Evolutionary conservation across 2,329 filamentous ascomycete species (phyloP).

Genomic region (Pestalotiopsis fici): DNA sequence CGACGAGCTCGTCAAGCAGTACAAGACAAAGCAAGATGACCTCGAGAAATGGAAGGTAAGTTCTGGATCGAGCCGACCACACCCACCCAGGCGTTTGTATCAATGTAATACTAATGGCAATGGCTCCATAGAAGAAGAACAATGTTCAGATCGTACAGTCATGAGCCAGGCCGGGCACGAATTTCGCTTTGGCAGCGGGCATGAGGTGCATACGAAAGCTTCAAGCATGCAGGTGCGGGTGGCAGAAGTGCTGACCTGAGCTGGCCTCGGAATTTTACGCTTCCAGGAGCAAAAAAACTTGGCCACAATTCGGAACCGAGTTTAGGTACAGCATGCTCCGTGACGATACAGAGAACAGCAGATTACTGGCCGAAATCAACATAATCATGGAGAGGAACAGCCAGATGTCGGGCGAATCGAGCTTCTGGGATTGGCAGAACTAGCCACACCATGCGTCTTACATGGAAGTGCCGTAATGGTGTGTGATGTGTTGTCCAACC

Average conservation of each 20-base stretch:
- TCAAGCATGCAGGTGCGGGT: not conserved
- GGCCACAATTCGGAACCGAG: not conserved
- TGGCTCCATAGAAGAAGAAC: slow-evolving; percentile 73
- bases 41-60: slow-evolving; percentile 97
- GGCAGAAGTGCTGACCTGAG: too few relatives aligned
- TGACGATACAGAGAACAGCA: not conserved
- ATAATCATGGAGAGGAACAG: not conserved
- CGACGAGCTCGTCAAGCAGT: slow-evolving; percentile 93
- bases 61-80: slow-evolving; percentile 6
- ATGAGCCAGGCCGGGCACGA: slow-evolving; percentile 36
- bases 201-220: not conserved
- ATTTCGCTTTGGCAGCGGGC: not conserved
- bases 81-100: too few relatives aligned
- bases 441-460: slow-evolving; percentile 9
- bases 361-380: not conserved
- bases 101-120: slow-evolving; percentile 16
- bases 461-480: slow-evolving; percentile 16
- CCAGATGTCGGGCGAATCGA: not conserved
- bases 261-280: not conserved
- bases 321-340: not conserved
- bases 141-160: slow-evolving; percentile 86
- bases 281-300: not conserved
- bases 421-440: not conserved
- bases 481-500: slow-evolving; percentile 52
- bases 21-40: slow-evolving; percentile 91